Evolutionary conservation across 768 basidiomycete species (phyloP).

Genomic region (Harrya chromipes): DNA sequence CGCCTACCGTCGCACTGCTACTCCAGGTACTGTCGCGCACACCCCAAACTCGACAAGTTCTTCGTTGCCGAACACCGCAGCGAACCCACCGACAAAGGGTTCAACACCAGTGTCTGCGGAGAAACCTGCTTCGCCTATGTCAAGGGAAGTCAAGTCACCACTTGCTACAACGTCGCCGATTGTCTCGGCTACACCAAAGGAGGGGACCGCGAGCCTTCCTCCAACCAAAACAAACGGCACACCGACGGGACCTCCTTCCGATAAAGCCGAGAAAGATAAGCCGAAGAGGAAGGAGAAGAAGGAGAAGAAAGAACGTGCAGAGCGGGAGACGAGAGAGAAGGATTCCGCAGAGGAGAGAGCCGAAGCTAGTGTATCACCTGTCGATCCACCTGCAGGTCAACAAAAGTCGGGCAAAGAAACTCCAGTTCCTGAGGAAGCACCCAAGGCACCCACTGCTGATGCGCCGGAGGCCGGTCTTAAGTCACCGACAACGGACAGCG

Average conservation of each 20-base stretch:
- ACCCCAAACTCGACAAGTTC: slow-evolving; percentile 60
- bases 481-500: slow-evolving; percentile 55
- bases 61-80: slow-evolving; percentile 41
- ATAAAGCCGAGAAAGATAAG: slow-evolving; percentile 54
- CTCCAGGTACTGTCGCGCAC: slow-evolving; percentile 45
- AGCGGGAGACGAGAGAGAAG: slow-evolving; percentile 39
- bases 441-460: slow-evolving; percentile 26
- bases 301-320: slow-evolving; percentile 53
- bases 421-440: slow-evolving; percentile 28
- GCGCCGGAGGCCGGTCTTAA: slow-evolving; percentile 39
- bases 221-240: slow-evolving; percentile 33
- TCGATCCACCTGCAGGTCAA: slow-evolving; percentile 20
- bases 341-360: slow-evolving; percentile 36
- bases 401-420: slow-evolving; percentile 41
- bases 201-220: slow-evolving; percentile 35
- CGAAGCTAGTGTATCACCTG: slow-evolving; percentile 27
- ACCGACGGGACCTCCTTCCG: slow-evolving; percentile 28
- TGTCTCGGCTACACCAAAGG: slow-evolving; percentile 28
- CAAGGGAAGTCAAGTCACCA: slow-evolving; percentile 34
- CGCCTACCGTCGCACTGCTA: slow-evolving; percentile 79
- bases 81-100: slow-evolving; percentile 33
- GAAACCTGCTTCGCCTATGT: slow-evolving; percentile 33
- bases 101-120: slow-evolving; percentile 35
- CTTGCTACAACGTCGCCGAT: slow-evolving; percentile 36
- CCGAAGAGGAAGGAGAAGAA: slow-evolving; percentile 61